Evolutionary conservation across 257 asterid species (phyloP), one percentile per base, ranked within the genome.

Genomic region (Knoxia roxburghii): DNA sequence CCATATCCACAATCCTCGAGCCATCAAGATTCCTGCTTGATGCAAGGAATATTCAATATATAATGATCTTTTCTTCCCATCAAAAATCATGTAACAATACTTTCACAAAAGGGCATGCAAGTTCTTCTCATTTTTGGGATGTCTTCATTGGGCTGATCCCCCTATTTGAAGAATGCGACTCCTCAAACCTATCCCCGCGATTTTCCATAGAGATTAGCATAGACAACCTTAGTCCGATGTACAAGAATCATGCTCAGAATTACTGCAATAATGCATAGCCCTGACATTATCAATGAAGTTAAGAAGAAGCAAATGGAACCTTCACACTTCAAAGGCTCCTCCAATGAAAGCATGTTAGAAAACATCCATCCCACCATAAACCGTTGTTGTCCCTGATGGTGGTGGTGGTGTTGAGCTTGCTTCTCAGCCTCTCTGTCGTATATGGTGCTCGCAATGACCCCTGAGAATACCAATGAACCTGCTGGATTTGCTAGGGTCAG

Each of bases 261-360:
- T 69, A 74, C 82, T 0, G 95, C 96, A 62, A 88, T 14, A 51
- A 90, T 65, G 85, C 97, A 90, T 64, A 88, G 75, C n/a, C 92
- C 96, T 4, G 87, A 83, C 89, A 90, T 81, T 77, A 88, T 85
- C 76, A 90, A 67, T 70, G 82, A 86, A 48, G 96, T 90, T 70
- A 82, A 52, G 83, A 83, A 90, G 90, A 74, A 90, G 86, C 95
- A 90, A 58, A 90, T 68, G 52, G 86, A 64, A 26, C 97, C 96
- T 45, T 84, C 80, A 71, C 97, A 88, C 80, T 80, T 90, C 4
- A 72, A 72, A 66, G 97, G 83, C 14, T 85, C 88, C 17, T 85
- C 86, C 14, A 65, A 48, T 32, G 58, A 46, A 33, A 79, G 72
- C 62, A 72, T 73, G 39, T 79, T 83, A 6, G 89, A 78, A 24